phyloP scores from a whole-genome alignment of 495 filamentous ascomycete species.

The Penicillium dipodomyicola region DNA sequence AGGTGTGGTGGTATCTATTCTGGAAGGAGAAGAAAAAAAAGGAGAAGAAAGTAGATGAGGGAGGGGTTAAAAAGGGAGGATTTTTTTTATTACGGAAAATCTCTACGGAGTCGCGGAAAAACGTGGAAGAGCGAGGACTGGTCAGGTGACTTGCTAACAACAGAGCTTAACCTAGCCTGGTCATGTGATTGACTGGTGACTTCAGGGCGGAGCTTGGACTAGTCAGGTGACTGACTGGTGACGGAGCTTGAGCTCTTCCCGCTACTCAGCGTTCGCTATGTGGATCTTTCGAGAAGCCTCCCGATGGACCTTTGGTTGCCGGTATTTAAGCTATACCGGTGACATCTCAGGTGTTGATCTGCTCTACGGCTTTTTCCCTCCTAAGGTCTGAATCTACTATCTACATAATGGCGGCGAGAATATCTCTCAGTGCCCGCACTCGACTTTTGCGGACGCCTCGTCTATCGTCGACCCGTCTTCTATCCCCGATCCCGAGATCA shows the following conservation, averaged over 20 bases:
- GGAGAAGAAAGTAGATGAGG: constrained; percentile 19
- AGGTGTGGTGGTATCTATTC: constrained; percentile 17
- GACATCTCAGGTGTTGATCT: neutral
- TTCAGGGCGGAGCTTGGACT: too few relatives aligned
- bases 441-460: constrained; percentile 31
- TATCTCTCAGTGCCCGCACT: constrained; percentile 32
- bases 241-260: constrained; percentile 32
- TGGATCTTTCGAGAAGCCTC: constrained; percentile 49
- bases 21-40: constrained; percentile 24
- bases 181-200: constrained; percentile 38
- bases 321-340: constrained; percentile 23
- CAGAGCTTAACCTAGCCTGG: constrained; percentile 23
- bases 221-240: constrained; percentile 35
- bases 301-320: constrained; percentile 22
- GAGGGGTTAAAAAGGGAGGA: constrained; percentile 33
- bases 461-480: constrained; percentile 21
- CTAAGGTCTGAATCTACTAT: constrained; percentile 1
- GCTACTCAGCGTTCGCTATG: constrained; percentile 33
- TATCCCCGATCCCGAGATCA: constrained; percentile 25
- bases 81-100: constrained; percentile 34
- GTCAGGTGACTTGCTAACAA: constrained; percentile 36
- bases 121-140: constrained; percentile 1
- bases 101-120: constrained; percentile 14
- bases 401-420: constrained; percentile 38
- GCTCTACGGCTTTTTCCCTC: neutral